Conservation (phyloP, 495 filamentous ascomycete species). For the Penicillium antarcticum region DNA sequence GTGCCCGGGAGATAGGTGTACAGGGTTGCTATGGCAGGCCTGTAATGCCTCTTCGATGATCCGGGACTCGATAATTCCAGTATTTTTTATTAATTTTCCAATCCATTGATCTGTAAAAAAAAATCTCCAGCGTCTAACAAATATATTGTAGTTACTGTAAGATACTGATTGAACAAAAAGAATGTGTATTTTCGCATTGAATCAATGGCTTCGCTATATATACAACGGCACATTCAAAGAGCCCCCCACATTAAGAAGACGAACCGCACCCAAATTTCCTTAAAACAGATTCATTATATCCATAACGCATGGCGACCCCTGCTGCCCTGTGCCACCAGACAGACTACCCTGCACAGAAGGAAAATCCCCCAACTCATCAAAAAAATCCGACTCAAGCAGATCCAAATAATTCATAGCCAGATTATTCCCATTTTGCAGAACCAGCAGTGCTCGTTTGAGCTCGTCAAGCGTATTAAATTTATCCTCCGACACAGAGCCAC, state of each 20-base stretch:
- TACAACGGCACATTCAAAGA: too few species aligned
- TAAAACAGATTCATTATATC: slow-evolving; percentile 1
- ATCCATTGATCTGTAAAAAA: too few species aligned
- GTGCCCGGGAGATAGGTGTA: not conserved
- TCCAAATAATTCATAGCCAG: not conserved
- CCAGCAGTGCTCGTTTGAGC: not conserved
- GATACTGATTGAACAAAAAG: too few species aligned
- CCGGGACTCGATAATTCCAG: too few species aligned
- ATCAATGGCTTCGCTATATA: too few species aligned
- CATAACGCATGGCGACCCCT: not conserved
- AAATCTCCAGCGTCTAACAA: too few species aligned
- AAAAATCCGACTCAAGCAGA: not conserved
- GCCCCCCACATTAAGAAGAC: not conserved
- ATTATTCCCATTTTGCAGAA: slow-evolving; percentile 4
- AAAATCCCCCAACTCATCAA: not conserved
- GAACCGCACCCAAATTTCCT: not conserved
- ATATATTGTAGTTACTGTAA: too few species aligned
- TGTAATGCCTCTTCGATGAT: too few species aligned
- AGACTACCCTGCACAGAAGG: not conserved
- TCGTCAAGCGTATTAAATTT: not conserved
- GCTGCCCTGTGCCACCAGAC: not conserved
- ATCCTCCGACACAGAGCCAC: slow-evolving; percentile 2
- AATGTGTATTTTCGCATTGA: too few species aligned
- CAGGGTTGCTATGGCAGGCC: too few species aligned
- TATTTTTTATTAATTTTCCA: too few species aligned